A percentile compares a stretch with the other conserved stretches of the same genome.
Evolutionary conservation across 345 rosid genomes (phyloP).

Genomic region (Raphanus raphanistrum): DNA sequence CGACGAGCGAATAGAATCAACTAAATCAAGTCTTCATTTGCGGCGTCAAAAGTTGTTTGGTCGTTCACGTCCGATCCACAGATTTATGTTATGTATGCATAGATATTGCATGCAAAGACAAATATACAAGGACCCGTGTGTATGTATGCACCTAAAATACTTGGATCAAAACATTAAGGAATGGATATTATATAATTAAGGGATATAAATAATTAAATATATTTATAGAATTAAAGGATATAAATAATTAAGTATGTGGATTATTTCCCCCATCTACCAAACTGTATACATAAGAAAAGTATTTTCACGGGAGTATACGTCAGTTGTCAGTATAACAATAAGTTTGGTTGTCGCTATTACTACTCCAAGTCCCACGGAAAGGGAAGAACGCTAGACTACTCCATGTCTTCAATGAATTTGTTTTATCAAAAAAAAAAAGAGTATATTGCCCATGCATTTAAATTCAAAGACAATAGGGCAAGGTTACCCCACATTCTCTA

Average conservation of each 20-base stretch:
- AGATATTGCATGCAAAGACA: neutral
- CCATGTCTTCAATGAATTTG: neutral
- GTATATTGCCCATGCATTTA: neutral
- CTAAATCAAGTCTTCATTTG: conserved; percentile 32
- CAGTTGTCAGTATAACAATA: neutral
- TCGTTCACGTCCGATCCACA: conserved; percentile 33
- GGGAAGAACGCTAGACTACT: neutral
- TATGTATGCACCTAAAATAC: conserved; percentile 1
- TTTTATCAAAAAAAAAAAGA: no score
- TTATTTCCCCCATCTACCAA: conserved; percentile 13
- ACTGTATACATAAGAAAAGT: conserved; percentile 2
- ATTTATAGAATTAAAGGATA: neutral
- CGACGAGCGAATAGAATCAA: conserved; percentile 6
- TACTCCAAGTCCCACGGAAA: conserved; percentile 25
- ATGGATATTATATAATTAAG: neutral
- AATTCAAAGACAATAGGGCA: neutral
- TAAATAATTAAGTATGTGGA: conserved; percentile 13
- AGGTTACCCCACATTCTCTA: neutral
- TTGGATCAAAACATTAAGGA: conserved; percentile 6
- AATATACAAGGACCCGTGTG: neutral
- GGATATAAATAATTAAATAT: neutral
- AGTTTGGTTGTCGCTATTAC: conserved; percentile 21
- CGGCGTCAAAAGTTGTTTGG: conserved; percentile 38
- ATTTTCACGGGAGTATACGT: conserved; percentile 16
- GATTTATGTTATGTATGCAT: conserved; percentile 14